Evolutionary conservation across 495 filamentous ascomycete species (phyloP).

Genomic region (Daldinia caldariorum): DNA sequence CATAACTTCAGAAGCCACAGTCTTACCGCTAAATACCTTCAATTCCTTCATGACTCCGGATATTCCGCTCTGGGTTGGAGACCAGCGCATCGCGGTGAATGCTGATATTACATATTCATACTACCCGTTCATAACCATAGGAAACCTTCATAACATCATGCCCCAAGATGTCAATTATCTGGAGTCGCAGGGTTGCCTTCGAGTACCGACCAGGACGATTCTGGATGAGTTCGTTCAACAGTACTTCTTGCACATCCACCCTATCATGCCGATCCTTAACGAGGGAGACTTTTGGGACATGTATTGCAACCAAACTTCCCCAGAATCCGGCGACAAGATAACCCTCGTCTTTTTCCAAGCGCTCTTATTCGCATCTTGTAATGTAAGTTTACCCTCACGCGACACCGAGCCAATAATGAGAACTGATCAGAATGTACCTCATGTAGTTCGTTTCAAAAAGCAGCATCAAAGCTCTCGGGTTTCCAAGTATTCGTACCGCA

Average conservation of each 20-base stretch:
- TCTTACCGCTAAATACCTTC: slow-evolving; percentile 42
- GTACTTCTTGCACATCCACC: slow-evolving; percentile 62
- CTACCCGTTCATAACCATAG: slow-evolving; percentile 53
- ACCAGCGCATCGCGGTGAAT: slow-evolving; percentile 40
- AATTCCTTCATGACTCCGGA: slow-evolving; percentile 38
- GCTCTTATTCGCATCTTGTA: slow-evolving; percentile 58
- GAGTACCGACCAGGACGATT: slow-evolving; percentile 51
- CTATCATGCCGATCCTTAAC: slow-evolving; percentile 57
- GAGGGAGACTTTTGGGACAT: slow-evolving; percentile 61
- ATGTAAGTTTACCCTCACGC: slow-evolving; percentile 47
- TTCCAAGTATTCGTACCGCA: slow-evolving; percentile 54
- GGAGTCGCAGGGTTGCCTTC: slow-evolving; percentile 55
- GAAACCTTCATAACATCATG: slow-evolving; percentile 51
- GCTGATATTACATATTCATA: slow-evolving; percentile 50
- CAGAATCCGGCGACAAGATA: slow-evolving; percentile 42
- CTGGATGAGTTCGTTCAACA: slow-evolving; percentile 58
- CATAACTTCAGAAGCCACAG: slow-evolving; percentile 23
- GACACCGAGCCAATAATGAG: background rate
- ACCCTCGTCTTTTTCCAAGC: slow-evolving; percentile 62
- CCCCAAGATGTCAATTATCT: slow-evolving; percentile 58
- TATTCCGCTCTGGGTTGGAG: slow-evolving; percentile 40
- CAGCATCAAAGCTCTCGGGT: slow-evolving; percentile 56
- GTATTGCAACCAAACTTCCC: slow-evolving; percentile 41
- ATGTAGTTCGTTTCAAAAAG: slow-evolving; percentile 54
- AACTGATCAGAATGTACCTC: slow-evolving; percentile 46